phyloP scores from a whole-genome alignment of 2,329 filamentous ascomycete genomes.

The Tolypocladium album region DNA sequence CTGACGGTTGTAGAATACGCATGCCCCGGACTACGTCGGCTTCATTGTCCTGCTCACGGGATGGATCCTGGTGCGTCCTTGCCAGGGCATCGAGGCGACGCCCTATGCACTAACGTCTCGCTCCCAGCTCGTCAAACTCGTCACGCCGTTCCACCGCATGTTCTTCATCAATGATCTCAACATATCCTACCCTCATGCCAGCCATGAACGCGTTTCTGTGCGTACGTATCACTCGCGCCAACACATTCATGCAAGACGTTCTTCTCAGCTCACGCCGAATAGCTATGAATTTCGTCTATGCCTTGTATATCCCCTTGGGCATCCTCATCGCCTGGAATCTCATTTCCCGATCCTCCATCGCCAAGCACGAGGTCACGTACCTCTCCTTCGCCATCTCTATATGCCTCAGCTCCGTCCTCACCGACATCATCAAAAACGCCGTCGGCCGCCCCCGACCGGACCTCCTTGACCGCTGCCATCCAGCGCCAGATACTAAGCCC shows the following conservation, averaged over 20 bases:
- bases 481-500: constrained; percentile 36
- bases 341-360: constrained; percentile 48
- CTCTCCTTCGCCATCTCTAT: constrained; percentile 72
- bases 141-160: constrained; percentile 87
- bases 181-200: constrained; percentile 79
- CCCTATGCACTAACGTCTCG: background rate
- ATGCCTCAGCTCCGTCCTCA: constrained; percentile 69
- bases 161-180: constrained; percentile 78
- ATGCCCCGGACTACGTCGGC: constrained; percentile 81
- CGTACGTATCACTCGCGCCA: constrained; percentile 33
- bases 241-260: background rate
- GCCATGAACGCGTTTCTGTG: constrained; percentile 72
- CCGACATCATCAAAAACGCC: constrained; percentile 83
- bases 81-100: background rate
- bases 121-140: constrained; percentile 20
- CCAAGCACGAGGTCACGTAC: constrained; percentile 78
- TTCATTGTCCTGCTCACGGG: constrained; percentile 57
- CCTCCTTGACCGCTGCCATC: constrained; percentile 67
- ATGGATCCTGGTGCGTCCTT: constrained; percentile 47
- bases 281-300: constrained; percentile 72
- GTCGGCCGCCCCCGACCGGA: constrained; percentile 63
- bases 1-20: constrained; percentile 49
- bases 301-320: constrained; percentile 58
- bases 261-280: background rate
- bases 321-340: constrained; percentile 57